Evolutionary conservation across 1,284 basidiomycete species (phyloP).

Genomic region (Pseudozyma sp.): DNA sequence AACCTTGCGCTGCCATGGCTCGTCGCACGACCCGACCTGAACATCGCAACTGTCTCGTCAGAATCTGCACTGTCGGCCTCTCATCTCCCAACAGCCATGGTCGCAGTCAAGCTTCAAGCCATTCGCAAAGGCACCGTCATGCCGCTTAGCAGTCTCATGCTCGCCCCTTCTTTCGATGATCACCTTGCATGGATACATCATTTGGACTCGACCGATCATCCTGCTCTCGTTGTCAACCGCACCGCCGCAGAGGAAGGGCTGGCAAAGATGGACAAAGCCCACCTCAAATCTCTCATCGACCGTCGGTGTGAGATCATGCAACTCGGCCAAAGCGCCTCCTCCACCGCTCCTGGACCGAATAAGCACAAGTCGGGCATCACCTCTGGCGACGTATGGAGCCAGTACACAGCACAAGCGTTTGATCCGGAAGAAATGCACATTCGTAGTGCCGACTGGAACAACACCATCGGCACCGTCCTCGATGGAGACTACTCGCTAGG

Average conservation of each 20-base stretch:
- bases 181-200: slow-evolving; percentile 43
- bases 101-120: slow-evolving; percentile 39
- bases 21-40: slow-evolving; percentile 4
- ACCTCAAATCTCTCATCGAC: slow-evolving; percentile 39
- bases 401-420: slow-evolving; percentile 10
- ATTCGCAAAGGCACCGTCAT: slow-evolving; percentile 45
- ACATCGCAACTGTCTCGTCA: background rate
- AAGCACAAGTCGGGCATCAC: background rate
- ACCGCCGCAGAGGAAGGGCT: background rate
- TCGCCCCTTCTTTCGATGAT: slow-evolving; percentile 27
- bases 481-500: slow-evolving; percentile 59
- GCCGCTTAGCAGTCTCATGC: slow-evolving; percentile 32
- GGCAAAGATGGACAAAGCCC: slow-evolving; percentile 30
- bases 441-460: slow-evolving; percentile 39
- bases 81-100: slow-evolving; percentile 29
- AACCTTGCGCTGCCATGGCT: slow-evolving; percentile 17
- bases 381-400: slow-evolving; percentile 14
- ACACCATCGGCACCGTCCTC: slow-evolving; percentile 48
- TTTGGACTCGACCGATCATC: slow-evolving; percentile 34
- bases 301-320: slow-evolving; percentile 45
- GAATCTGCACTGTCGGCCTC: slow-evolving; percentile 16
- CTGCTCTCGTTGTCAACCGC: slow-evolving; percentile 34
- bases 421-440: slow-evolving; percentile 38
- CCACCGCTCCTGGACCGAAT: background rate
- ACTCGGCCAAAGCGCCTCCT: slow-evolving; percentile 35